Evolutionary conservation across 768 basidiomycete species (phyloP).

Genomic region (Collybiopsis luxurians): DNA sequence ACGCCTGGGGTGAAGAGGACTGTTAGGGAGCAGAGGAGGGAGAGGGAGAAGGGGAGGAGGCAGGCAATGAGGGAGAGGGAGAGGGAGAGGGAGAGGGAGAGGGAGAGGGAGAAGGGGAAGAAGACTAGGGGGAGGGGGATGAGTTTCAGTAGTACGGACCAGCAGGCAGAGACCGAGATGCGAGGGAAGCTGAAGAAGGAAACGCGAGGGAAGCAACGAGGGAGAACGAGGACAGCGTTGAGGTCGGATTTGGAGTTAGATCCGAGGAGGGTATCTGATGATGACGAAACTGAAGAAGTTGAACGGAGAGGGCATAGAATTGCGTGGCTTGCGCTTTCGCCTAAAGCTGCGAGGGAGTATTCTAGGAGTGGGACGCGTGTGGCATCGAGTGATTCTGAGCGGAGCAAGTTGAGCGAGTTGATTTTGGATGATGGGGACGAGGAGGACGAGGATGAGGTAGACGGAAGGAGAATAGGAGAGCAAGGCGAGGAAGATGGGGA

Average conservation of each 20-base stretch:
- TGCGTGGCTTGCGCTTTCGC: slow-evolving; percentile 54
- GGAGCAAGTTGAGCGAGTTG: slow-evolving; percentile 36
- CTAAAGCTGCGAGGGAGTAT: slow-evolving; percentile 47
- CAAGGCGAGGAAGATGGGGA: slow-evolving; percentile 39
- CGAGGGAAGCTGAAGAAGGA: slow-evolving; percentile 18
- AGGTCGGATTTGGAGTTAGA: neutral
- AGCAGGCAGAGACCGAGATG: slow-evolving; percentile 14
- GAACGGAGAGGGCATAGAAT: slow-evolving; percentile 14
- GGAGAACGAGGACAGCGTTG: neutral
- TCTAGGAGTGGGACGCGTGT: slow-evolving; percentile 31
- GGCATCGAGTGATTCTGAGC: slow-evolving; percentile 44
- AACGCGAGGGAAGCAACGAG: slow-evolving; percentile 14
- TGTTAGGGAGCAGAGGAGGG: slow-evolving; percentile 49
- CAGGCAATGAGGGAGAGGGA: slow-evolving; percentile 2
- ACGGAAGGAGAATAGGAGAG: slow-evolving; percentile 28
- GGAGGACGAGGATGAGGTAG: slow-evolving; percentile 16
- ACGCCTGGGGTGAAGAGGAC: slow-evolving; percentile 70
- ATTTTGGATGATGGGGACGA: slow-evolving; percentile 33
- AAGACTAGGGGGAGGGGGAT: slow-evolving; percentile 12
- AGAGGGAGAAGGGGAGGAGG: slow-evolving; percentile 22
- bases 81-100: neutral
- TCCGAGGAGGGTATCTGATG: neutral
- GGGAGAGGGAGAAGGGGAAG: slow-evolving; percentile 9
- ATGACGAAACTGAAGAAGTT: neutral
- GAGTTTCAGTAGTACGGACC: slow-evolving; percentile 2